Conservation (phyloP, 805 yeast species). For the Metschnikowia orientalis region DNA sequence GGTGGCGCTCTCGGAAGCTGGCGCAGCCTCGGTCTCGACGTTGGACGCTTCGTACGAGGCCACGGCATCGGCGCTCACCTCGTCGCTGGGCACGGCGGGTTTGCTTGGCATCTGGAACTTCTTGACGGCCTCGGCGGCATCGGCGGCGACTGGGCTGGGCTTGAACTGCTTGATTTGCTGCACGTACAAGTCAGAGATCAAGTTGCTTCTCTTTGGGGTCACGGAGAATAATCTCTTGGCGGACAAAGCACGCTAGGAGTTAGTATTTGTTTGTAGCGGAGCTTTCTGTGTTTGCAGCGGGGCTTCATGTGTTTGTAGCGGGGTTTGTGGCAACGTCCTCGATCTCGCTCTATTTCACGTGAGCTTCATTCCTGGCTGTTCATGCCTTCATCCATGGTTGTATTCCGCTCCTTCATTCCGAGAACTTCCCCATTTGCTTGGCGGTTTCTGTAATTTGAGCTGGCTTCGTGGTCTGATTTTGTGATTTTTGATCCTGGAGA, state of each 20-base stretch:
- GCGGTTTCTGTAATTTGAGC: too few relatives aligned
- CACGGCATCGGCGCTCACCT: constrained; percentile 64
- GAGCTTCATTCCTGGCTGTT: too few relatives aligned
- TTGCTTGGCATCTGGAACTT: constrained; percentile 79
- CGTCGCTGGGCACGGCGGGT: constrained; percentile 70
- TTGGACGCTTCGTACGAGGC: constrained; percentile 62
- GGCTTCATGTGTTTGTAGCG: too few relatives aligned
- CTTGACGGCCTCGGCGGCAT: constrained; percentile 76
- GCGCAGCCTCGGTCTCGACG: constrained; percentile 59
- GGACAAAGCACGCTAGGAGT: constrained; percentile 25
- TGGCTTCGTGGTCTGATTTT: too few relatives aligned
- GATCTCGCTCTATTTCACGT: too few relatives aligned
- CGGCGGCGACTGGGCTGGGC: constrained; percentile 68
- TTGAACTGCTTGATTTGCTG: constrained; percentile 85
- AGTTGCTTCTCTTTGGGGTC: constrained; percentile 47
- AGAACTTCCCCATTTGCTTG: too few relatives aligned
- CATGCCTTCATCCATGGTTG: too few relatives aligned
- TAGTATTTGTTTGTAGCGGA: constrained; percentile 11
- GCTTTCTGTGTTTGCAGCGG: too few relatives aligned
- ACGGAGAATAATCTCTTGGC: constrained; percentile 39
- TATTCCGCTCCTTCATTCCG: too few relatives aligned
- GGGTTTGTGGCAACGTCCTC: too few relatives aligned
- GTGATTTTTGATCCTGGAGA: too few relatives aligned
- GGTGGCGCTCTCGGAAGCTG: constrained; percentile 34
- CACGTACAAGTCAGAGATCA: constrained; percentile 80